A percentile compares a stretch with the other conserved stretches of the same genome.
Conservation (phyloP, 1,284 basidiomycete species). For the Mycosarcoma maydis region DNA sequence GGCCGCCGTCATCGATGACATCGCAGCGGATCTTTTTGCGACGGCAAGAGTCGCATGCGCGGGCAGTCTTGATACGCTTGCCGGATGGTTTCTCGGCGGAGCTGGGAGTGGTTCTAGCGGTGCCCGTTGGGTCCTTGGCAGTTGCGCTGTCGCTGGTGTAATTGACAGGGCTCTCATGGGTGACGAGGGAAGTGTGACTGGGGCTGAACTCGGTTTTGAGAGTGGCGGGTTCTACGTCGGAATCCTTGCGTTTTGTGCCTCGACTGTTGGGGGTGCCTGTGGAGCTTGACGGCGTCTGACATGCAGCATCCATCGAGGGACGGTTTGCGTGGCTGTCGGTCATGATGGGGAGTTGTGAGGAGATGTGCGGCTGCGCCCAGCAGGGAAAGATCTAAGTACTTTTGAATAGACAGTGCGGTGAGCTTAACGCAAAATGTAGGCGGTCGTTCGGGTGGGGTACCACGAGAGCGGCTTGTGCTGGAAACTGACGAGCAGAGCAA, state of each 20-base stretch:
- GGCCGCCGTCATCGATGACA: constrained; percentile 62
- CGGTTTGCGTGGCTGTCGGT: constrained; percentile 6
- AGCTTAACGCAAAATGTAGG: too few relatives aligned
- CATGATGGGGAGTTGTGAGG: constrained; percentile 6
- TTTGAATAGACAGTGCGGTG: too few relatives aligned
- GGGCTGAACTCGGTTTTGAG: constrained; percentile 30
- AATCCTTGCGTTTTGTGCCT: constrained; percentile 36
- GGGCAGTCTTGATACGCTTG: constrained; percentile 87
- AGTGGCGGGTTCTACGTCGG: constrained; percentile 17
- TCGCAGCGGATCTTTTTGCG: constrained; percentile 86
- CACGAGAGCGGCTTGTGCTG: too few relatives aligned
- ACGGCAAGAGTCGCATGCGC: constrained; percentile 89
- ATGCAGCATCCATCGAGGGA: constrained; percentile 5
- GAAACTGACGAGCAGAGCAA: too few relatives aligned
- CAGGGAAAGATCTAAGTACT: too few relatives aligned
- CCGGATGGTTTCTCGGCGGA: constrained; percentile 35
- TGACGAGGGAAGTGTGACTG: not conserved
- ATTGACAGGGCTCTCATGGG: constrained; percentile 25
- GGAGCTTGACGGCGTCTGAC: constrained; percentile 29
- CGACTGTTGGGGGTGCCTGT: constrained; percentile 32
- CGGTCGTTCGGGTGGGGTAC: too few relatives aligned
- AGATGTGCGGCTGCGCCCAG: too few relatives aligned
- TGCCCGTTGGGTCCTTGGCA: constrained; percentile 14
- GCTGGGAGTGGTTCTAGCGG: constrained; percentile 11
- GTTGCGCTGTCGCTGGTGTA: constrained; percentile 20